A percentile compares a stretch with the other conserved stretches of the same genome.
These are phyloP conservation scores for Seiridium cupressi DNA, from an alignment of 2,329 filamentous ascomycete species.

Conservation along the genomic window DNA sequence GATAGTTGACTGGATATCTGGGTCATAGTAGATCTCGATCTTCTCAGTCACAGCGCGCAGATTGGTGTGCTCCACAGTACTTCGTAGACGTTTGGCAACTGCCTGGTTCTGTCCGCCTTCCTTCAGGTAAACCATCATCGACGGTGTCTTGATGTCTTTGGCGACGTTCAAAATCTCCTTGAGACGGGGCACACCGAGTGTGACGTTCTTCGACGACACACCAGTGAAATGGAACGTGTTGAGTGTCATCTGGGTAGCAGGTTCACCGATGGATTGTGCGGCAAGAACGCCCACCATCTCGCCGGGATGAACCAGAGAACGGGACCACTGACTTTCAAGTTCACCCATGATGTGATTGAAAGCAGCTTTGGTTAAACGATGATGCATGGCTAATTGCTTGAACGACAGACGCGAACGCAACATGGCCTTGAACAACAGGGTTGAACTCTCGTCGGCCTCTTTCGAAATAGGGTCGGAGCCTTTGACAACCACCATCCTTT, in stretches of 20 bases:
- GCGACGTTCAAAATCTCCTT: slow-evolving; percentile 99
- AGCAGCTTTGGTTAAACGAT: slow-evolving; percentile 84
- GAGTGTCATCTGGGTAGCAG: slow-evolving; percentile 97
- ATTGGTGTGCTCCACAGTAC: slow-evolving; percentile 90
- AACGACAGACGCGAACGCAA: slow-evolving; percentile 86
- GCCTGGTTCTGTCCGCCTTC: slow-evolving; percentile 67
- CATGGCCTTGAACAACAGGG: slow-evolving; percentile 87
- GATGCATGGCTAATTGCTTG: slow-evolving; percentile 84
- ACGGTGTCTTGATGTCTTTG: slow-evolving; percentile 96
- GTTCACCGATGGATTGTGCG: slow-evolving; percentile 97
- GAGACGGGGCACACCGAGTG: slow-evolving; percentile 95
- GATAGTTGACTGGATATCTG: slow-evolving; percentile 79
- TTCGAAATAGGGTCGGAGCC: slow-evolving; percentile 77
- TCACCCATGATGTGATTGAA: slow-evolving; percentile 92
- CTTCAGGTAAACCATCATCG: slow-evolving; percentile 88
- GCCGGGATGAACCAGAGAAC: slow-evolving; percentile 82
- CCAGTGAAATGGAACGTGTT: slow-evolving; percentile 99
- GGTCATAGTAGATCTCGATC: slow-evolving; percentile 97
- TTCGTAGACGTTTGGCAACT: slow-evolving; percentile 80
- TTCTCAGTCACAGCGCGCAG: slow-evolving; percentile 86
- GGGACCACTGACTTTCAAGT: slow-evolving; percentile 83
- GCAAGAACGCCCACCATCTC: slow-evolving; percentile 99
- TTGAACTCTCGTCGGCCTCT: slow-evolving; percentile 87
- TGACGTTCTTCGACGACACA: slow-evolving; percentile 99
- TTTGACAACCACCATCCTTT: slow-evolving; percentile 80